Base-by-base conservation (phyloP, 2,329 filamentous ascomycete genomes). In the Leptographium radiaticola region DNA sequence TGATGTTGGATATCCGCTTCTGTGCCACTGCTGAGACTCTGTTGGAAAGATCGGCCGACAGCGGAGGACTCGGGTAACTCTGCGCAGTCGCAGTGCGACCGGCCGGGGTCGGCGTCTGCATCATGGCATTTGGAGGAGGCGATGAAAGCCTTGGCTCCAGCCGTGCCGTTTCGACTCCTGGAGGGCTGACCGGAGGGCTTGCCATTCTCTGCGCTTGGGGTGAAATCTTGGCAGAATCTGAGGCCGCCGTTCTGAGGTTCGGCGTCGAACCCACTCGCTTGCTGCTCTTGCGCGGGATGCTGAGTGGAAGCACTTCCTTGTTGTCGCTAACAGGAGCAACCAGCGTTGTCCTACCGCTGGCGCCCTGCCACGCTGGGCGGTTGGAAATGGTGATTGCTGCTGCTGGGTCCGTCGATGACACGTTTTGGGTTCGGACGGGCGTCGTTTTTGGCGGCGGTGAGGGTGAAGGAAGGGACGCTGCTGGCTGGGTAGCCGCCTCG, bases 281-380 rank as follows among this genome's bases (percentile, higher is more conserved):
- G 62, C 67, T 72, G 61, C 67, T 75, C 64, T 72, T 79, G 44
- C 70, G 70, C 16, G 76, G 75, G 53, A 84, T 70, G 56, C 69
- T 75, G 44, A 85, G 67, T n/a, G 81, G 78, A 55, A 75, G 68
- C 15, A 75, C 76, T 55, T 72, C 69, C 44, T 70, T 70, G 39
- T 79, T 78, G 63, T 87, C 83, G 62, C 72, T 75, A 40, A 87
- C 75, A 4, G 84, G 81, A 46, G 76, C 75, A 38, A 86, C 76
- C 54, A 87, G 73, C 39, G 77, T 72, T 44, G 75, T 75, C 59
- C 86, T 79, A 33, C 86, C 86, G 64, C 82, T 88, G 40, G 81
- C 80, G 18, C 86, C 86, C 61, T 82, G 83, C 86, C 86, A 89
- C 55, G 81, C 74, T 6, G 81, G 80, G 25, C 74, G 71, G 51